Evolutionary conservation across 495 filamentous ascomycete species (phyloP), one percentile per base, ranked within the genome.

Genomic region (Daldinia bambusicola): DNA sequence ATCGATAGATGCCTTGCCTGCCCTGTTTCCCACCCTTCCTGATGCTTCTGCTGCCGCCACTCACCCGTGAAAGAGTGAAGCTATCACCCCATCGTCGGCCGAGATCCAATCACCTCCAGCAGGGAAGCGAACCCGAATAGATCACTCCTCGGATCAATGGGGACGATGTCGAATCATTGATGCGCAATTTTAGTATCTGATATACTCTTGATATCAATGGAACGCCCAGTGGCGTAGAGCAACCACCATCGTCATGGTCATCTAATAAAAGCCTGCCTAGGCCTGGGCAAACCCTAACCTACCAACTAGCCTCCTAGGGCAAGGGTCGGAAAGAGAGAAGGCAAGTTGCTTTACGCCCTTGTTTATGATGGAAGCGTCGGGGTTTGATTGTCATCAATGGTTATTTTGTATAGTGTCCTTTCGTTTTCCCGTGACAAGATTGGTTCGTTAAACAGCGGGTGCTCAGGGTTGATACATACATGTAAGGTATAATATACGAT

Each of bases 181-280:
- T 71, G 55, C 63, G 60, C 58, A 63, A 63, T 71, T 71, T 37
- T 71, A 63, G 67, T 71, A 71, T 67, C 58, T 71, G 69, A 71
- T 67, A 70, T 55, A 55, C 43, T 61, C 58, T 60, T 67, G 36
- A 71, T 61, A 37, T 58, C 16, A 51, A 71, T 58, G 51, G 37
- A 63, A 71, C 51, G 6, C 69, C 63, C 22, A 57, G 52, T 22
- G 43, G 50, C 50, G 20, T 14, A 41, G 50, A 31, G 41, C 43
- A 55, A 55, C 66, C 58, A 38, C 58, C 62, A 53, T 66, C 40
- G 18, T 48, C 43, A 45, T 45, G 6, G 7, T 12, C 43, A 22
- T 48, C 43, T 48, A 1, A 22, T 40, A 31, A 36, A 56, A 55
- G 30, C 30, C 26, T 37, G 52, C 30, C 26, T 37, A 41, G 55